Evolutionary conservation across 1,284 basidiomycete genomes (phyloP).

Genomic region (Cutaneotrichosporon mucoides): DNA sequence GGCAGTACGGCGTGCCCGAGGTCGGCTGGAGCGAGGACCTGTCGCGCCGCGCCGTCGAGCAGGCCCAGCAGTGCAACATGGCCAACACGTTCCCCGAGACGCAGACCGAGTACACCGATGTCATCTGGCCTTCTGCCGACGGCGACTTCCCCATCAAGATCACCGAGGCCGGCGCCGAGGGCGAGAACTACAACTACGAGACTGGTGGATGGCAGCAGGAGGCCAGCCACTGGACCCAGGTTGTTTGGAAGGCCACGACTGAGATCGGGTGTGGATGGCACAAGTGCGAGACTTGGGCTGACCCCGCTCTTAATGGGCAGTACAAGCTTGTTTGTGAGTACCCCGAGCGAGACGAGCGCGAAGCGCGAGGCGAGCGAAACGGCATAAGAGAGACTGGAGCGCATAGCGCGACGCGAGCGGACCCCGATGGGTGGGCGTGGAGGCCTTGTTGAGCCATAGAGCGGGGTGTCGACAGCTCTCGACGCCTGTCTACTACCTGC

Average conservation of each 20-base stretch:
- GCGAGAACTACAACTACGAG: background rate
- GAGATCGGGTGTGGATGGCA: conserved; percentile 35
- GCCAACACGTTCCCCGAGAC: background rate
- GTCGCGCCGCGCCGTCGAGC: background rate
- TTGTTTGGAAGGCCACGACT: conserved; percentile 42
- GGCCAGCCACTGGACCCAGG: conserved; percentile 10
- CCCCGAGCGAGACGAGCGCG: too few species aligned
- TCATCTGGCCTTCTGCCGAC: background rate
- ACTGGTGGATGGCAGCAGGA: background rate
- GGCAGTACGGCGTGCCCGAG: background rate
- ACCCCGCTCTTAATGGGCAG: background rate
- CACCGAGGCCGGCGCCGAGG: background rate
- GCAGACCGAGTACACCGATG: background rate
- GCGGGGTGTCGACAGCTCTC: too few species aligned
- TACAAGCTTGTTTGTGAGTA: background rate
- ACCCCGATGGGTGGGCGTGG: too few species aligned
- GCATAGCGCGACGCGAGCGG: too few species aligned
- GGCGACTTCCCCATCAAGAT: background rate
- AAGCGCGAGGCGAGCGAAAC: too few species aligned
- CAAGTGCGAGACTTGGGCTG: background rate
- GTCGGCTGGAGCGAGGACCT: conserved; percentile 7
- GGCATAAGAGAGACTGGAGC: too few species aligned
- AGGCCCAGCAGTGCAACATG: background rate
- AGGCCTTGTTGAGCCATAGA: too few species aligned
- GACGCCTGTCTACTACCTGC: too few species aligned